These are phyloP conservation scores for Tetrahymena malaccensis DNA, from an alignment of 73 alveolate species.

Conservation along the genomic window DNA sequence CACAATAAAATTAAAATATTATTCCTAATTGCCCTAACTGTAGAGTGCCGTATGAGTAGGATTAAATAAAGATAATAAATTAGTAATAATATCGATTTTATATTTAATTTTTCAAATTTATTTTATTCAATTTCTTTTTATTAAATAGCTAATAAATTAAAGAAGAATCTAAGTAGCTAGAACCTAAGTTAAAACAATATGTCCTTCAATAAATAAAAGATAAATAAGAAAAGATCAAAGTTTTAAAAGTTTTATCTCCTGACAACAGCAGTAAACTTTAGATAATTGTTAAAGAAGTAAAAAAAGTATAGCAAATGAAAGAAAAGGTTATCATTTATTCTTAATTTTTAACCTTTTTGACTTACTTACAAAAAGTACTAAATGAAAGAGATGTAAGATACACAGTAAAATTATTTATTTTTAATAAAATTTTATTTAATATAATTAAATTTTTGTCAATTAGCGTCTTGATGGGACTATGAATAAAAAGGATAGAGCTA, in stretches of 20 bases:
- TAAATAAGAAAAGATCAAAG: neutral
- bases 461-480: constrained; percentile 10
- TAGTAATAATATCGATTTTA: neutral
- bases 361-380: neutral
- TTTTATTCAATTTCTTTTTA: too few species aligned
- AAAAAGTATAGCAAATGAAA: neutral
- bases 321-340: constrained; percentile 33
- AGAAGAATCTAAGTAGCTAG: neutral
- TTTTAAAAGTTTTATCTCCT: neutral
- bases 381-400: neutral
- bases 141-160: neutral
- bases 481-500: constrained; percentile 20
- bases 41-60: neutral
- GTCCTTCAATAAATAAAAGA: neutral
- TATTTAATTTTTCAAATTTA: too few species aligned
- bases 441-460: too few species aligned
- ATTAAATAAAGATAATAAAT: too few species aligned
- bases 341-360: neutral
- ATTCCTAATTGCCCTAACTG: neutral
- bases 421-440: neutral
- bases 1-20: too few species aligned
- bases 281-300: constrained; percentile 2
- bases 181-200: neutral
- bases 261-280: constrained; percentile 13
- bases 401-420: neutral